Conservation (phyloP, 2,329 filamentous ascomycete genomes). For the Claviceps pazoutovae region DNA sequence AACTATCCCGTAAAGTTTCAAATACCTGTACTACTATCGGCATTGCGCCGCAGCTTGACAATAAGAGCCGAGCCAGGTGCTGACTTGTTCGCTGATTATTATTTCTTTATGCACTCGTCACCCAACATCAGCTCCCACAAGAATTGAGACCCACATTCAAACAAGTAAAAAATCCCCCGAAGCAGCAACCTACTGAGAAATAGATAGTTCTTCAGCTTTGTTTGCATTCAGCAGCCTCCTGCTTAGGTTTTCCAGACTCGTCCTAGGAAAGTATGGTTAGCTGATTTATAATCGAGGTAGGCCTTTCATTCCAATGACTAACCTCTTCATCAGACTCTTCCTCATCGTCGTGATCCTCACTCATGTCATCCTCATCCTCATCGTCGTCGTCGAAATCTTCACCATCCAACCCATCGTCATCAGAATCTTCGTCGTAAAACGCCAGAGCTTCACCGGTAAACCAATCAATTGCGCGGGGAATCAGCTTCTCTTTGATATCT, state of each 20-base stretch:
- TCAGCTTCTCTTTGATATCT: slow-evolving; percentile 99
- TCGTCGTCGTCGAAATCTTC: slow-evolving; percentile 41
- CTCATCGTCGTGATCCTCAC: slow-evolving; percentile 73
- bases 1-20: neutral
- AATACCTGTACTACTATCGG: neutral
- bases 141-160: neutral
- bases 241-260: slow-evolving; percentile 78
- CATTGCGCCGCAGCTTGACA: neutral
- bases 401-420: slow-evolving; percentile 60
- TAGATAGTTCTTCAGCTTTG: slow-evolving; percentile 50
- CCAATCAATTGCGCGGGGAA: slow-evolving; percentile 97
- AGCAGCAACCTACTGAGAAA: neutral
- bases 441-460: slow-evolving; percentile 97
- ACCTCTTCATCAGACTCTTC: slow-evolving; percentile 70
- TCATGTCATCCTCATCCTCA: slow-evolving; percentile 77
- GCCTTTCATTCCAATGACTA: slow-evolving; percentile 17
- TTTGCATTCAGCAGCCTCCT: slow-evolving; percentile 92
- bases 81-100: slow-evolving; percentile 2
- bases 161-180: neutral
- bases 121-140: neutral
- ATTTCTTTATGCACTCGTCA: slow-evolving; percentile 2
- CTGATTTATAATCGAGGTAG: slow-evolving; percentile 5
- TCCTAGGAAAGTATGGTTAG: slow-evolving; percentile 39
- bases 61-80: neutral
- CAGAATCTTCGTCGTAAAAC: slow-evolving; percentile 65